Evolutionary conservation across 768 basidiomycete species (phyloP), one percentile per base, ranked within the genome.

Genomic region (Thelephora ganbajun): DNA sequence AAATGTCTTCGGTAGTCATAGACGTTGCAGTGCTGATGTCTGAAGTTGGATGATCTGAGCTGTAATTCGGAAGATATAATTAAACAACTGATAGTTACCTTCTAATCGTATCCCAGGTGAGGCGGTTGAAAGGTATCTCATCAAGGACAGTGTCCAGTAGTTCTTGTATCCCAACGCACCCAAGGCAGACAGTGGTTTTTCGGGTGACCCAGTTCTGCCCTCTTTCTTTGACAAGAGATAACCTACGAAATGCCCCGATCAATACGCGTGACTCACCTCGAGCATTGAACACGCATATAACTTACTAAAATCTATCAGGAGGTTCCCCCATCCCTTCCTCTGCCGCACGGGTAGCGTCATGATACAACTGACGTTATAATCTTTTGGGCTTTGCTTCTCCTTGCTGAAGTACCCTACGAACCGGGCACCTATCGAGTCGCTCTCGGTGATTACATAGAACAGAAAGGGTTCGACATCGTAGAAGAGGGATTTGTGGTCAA

Each of bases 331-430:
- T 0, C 96, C 96, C 63, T 85, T 81, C 53, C 94, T 69, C 64
- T 97, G 94, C 53, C 92, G 70, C 35, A 97, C 85, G 1, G 96
- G 96, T 16, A 99, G 68, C 14, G 96, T 98, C 93, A 99, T 97
- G 60, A 99, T 99, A 70, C 96, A 99, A 63, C 91, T 94, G 54
- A 99, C 80, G 67, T 99, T 99, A 63, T 91, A 92, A 59, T 91
- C 87, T 66, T 91, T 92, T 48, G 84, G 83, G 61, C 90, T 93
- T 46, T 89, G 73, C 69, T 99, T 99, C 73, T 99, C 96, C 64
- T 99, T 99, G 67, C 85, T 89, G 61, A 99, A 99, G 63, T 99
- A 99, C 6, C 96, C 96, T 46, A 99, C 85, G 59, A 99, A 99
- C 46, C 86, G 81, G 23, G 91, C 84, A 5, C 94, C 96, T 44